phyloP scores from a whole-genome alignment of 495 filamentous ascomycete species.

The Tetracladium setigerum region DNA sequence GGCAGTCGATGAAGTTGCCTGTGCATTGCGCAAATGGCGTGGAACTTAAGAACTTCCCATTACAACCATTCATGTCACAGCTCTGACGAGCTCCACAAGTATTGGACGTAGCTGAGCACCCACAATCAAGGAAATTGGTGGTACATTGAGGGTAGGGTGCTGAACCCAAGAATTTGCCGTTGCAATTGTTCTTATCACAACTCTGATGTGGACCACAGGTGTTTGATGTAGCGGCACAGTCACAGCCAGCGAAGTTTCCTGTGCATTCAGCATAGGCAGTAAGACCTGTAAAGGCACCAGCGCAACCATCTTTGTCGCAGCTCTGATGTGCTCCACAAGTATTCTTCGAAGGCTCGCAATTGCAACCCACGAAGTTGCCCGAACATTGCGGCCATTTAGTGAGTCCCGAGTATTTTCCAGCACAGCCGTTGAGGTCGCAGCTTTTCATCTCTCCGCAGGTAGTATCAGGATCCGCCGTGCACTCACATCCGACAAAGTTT shows the following conservation, averaged over 20 bases:
- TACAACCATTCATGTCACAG: conserved; percentile 1
- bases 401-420: background rate
- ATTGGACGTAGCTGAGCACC: background rate
- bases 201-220: background rate
- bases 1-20: background rate
- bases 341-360: background rate
- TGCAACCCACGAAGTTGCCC: background rate
- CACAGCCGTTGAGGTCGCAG: conserved; percentile 2
- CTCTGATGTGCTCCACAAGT: background rate
- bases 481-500: conserved; percentile 4
- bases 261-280: background rate
- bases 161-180: background rate
- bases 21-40: background rate
- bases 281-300: background rate
- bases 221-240: background rate
- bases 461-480: background rate
- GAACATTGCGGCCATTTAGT: background rate
- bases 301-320: background rate
- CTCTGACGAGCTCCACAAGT: background rate
- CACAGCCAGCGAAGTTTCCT: background rate
- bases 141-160: background rate
- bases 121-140: background rate
- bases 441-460: background rate
- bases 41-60: background rate
- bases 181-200: conserved; percentile 3